Evolutionary conservation across 805 yeast species (phyloP).

Genomic region (Candida michaelii): DNA sequence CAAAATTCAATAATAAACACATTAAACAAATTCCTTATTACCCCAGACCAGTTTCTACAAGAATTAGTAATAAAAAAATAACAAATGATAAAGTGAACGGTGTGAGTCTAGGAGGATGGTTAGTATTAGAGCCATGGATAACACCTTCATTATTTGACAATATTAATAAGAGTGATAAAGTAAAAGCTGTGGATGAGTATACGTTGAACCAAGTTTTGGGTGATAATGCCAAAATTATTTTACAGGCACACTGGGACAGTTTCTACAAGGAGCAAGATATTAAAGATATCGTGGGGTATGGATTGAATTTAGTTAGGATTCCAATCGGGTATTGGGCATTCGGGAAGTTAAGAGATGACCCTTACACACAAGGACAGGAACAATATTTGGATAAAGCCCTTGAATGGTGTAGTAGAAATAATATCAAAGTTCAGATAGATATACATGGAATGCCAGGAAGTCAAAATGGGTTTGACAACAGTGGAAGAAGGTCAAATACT

Average conservation of each 20-base stretch:
- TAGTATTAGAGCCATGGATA: constrained; percentile 67
- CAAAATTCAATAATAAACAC: constrained; percentile 1
- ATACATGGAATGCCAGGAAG: constrained; percentile 83
- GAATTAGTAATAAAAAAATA: not conserved
- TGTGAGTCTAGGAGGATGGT: constrained; percentile 62
- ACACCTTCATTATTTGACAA: constrained; percentile 58
- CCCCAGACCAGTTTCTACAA: not conserved
- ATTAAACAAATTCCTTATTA: constrained; percentile 1
- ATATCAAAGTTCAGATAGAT: constrained; percentile 68
- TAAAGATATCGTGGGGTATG: constrained; percentile 45
- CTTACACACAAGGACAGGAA: constrained; percentile 69
- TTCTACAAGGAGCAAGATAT: constrained; percentile 63
- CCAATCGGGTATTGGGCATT: constrained; percentile 87
- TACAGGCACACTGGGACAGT: constrained; percentile 54
- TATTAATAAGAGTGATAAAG: constrained; percentile 21
- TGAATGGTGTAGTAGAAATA: constrained; percentile 62
- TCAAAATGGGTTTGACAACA: constrained; percentile 86
- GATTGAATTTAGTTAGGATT: constrained; percentile 65
- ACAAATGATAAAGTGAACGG: constrained; percentile 14
- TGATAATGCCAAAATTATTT: constrained; percentile 43
- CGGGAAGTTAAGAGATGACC: constrained; percentile 48
- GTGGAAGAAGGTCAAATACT: constrained; percentile 52
- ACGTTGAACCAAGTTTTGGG: constrained; percentile 46
- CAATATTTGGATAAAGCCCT: constrained; percentile 62
- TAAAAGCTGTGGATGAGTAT: constrained; percentile 54